These are phyloP conservation scores for Inonotus obliquus DNA, from an alignment of 1,284 basidiomycete species.

Conservation along the genomic window DNA sequence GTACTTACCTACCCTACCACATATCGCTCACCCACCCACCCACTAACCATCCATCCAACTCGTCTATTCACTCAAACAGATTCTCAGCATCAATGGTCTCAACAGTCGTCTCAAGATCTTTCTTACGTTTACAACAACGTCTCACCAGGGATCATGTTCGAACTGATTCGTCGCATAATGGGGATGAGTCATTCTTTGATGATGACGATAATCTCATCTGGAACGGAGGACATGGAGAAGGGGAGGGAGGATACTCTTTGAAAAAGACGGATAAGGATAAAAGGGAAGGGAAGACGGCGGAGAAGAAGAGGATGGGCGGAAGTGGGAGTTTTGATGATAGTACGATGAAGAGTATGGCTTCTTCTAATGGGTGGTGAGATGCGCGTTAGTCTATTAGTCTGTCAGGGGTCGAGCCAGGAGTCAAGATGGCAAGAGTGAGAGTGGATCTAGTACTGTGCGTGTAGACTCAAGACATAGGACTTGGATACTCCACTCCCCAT, in stretches of 20 bases:
- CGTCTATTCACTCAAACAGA: neutral
- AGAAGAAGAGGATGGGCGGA: no score
- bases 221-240: no score
- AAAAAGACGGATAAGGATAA: neutral
- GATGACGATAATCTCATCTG: no score
- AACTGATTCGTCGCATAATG: neutral
- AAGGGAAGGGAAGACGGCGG: no score
- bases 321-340: constrained; percentile 27
- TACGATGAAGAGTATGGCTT: neutral
- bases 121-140: constrained; percentile 4
- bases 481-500: no score
- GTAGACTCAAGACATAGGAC: no score
- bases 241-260: neutral
- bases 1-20: neutral
- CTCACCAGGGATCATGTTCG: neutral
- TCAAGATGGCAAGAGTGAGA: no score
- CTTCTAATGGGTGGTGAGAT: neutral
- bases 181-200: neutral
- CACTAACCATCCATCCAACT: no score
- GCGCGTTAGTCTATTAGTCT: neutral
- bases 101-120: constrained; percentile 9
- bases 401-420: no score
- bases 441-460: no score
- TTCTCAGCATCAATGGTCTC: constrained; percentile 15
- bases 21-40: neutral